These are phyloP conservation scores for Chiua sp. DNA, from an alignment of 1,284 basidiomycete genomes.

Conservation along the genomic window DNA sequence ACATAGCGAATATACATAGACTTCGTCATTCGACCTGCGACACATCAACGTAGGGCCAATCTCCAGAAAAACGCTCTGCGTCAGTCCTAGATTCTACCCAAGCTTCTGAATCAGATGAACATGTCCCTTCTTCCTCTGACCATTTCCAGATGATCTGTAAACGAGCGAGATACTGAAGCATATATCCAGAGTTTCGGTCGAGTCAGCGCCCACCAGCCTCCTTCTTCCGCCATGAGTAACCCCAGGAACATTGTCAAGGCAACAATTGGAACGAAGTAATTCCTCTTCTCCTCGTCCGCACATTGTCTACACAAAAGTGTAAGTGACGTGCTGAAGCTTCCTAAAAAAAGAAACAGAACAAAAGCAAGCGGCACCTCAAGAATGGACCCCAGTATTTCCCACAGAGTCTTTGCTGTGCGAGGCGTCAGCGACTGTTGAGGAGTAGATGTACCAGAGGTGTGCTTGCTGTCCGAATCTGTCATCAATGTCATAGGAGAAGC, in stretches of 20 bases:
- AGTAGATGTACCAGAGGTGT: slow-evolving; percentile 2
- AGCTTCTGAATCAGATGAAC: neutral
- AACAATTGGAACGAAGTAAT: slow-evolving; percentile 68
- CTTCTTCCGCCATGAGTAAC: slow-evolving; percentile 69
- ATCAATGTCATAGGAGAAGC: slow-evolving; percentile 90
- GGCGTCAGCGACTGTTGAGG: slow-evolving; percentile 4
- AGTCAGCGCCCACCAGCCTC: slow-evolving; percentile 74
- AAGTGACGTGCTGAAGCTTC: neutral
- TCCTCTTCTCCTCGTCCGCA: slow-evolving; percentile 79
- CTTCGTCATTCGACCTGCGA: too few species aligned
- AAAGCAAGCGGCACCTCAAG: slow-evolving; percentile 71
- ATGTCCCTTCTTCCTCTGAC: slow-evolving; percentile 55
- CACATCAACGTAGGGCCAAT: slow-evolving; percentile 50
- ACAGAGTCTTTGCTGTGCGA: slow-evolving; percentile 78
- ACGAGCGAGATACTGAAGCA: slow-evolving; percentile 61
- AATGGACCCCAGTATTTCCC: slow-evolving; percentile 88
- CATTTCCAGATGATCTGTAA: slow-evolving; percentile 50
- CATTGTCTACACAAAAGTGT: slow-evolving; percentile 57
- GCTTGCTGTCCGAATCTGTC: slow-evolving; percentile 81
- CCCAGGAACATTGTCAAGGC: slow-evolving; percentile 61
- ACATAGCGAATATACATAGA: too few species aligned
- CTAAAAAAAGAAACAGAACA: too few species aligned
- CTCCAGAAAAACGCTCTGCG: slow-evolving; percentile 56
- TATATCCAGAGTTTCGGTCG: slow-evolving; percentile 68
- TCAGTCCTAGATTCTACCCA: slow-evolving; percentile 56